A percentile compares a stretch with the other conserved stretches of the same genome.
Evolutionary conservation across 1,284 basidiomycete species (phyloP).

Genomic region (Grifola frondosa): DNA sequence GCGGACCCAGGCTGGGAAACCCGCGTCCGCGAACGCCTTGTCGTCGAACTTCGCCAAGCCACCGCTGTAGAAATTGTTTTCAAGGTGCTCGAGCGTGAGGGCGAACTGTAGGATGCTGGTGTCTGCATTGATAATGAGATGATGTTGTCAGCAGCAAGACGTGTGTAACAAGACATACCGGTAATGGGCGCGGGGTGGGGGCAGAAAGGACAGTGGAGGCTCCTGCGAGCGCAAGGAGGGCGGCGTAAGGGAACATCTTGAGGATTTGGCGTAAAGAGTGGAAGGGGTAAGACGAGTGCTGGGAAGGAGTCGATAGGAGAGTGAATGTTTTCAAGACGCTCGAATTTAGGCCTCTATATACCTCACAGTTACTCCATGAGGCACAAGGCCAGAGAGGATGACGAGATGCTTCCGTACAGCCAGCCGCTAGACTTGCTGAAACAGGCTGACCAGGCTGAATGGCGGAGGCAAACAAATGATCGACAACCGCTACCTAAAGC

Average conservation of each 20-base stretch:
- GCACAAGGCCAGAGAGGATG: too few relatives aligned
- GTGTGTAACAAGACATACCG: too few relatives aligned
- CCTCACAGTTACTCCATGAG: too few relatives aligned
- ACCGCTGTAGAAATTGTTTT: conserved; percentile 59
- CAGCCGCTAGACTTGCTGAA: too few relatives aligned
- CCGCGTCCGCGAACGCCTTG: conserved; percentile 52
- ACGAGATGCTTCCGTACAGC: too few relatives aligned
- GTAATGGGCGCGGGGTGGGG: conserved; percentile 1
- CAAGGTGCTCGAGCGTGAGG: conserved; percentile 69
- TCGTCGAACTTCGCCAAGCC: conserved; percentile 46
- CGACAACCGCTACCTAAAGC: too few relatives aligned
- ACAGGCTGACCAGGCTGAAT: too few relatives aligned
- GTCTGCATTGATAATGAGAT: conserved; percentile 26
- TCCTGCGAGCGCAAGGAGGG: not conserved
- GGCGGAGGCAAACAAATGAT: too few relatives aligned
- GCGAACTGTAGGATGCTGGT: conserved; percentile 53
- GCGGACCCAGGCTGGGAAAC: conserved; percentile 50
- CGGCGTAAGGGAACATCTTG: conserved; percentile 5
- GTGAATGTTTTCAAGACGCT: too few relatives aligned
- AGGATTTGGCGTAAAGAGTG: not conserved
- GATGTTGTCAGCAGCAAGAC: too few relatives aligned
- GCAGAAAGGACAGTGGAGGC: conserved; percentile 3
- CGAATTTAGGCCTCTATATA: too few relatives aligned
- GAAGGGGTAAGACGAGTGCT: not conserved
- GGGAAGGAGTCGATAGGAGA: too few relatives aligned